Percentiles rank a stretch among this genome's conserved stretches.
phyloP scores from a whole-genome alignment of 306 rosid genomes.

The Pyrus betulifolia region DNA sequence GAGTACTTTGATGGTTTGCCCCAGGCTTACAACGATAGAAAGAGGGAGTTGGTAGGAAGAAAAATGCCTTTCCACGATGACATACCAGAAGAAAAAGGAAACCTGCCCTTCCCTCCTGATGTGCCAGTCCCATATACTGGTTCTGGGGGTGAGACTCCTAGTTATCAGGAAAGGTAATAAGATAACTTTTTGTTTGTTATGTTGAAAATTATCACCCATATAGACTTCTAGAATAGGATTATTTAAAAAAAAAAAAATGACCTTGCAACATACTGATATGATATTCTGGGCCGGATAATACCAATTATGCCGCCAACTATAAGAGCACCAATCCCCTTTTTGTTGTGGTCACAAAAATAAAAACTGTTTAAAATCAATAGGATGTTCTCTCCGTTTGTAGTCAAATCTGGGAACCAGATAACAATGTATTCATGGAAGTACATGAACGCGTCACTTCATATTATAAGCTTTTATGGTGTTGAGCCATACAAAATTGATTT shows the following conservation, averaged over 20 bases:
- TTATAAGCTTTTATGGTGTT: not conserved
- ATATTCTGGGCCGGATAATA: not conserved
- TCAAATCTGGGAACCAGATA: not conserved
- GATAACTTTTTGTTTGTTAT: not conserved
- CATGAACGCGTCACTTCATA: not conserved
- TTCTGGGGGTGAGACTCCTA: slow-evolving; percentile 37
- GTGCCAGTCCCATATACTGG: slow-evolving; percentile 33
- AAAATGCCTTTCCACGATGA: slow-evolving; percentile 33
- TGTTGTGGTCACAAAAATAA: not conserved
- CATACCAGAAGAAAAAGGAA: slow-evolving; percentile 38
- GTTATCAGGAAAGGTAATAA: slow-evolving; percentile 57
- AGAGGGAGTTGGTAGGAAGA: slow-evolving; percentile 54
- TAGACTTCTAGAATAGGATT: not conserved
- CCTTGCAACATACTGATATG: not conserved
- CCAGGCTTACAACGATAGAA: slow-evolving; percentile 31
- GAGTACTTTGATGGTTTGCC: slow-evolving; percentile 43
- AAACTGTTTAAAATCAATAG: not conserved
- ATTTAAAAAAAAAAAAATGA: not conserved
- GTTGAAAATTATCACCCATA: not conserved
- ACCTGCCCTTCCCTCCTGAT: slow-evolving; percentile 33
- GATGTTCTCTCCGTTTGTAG: not conserved
- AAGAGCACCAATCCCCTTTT: not conserved
- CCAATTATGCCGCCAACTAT: not conserved
- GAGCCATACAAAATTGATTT: not conserved
- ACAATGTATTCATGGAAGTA: not conserved